Evolutionary conservation across 2,329 filamentous ascomycete species (phyloP).

Genomic region (Aspergillus ruber): DNA sequence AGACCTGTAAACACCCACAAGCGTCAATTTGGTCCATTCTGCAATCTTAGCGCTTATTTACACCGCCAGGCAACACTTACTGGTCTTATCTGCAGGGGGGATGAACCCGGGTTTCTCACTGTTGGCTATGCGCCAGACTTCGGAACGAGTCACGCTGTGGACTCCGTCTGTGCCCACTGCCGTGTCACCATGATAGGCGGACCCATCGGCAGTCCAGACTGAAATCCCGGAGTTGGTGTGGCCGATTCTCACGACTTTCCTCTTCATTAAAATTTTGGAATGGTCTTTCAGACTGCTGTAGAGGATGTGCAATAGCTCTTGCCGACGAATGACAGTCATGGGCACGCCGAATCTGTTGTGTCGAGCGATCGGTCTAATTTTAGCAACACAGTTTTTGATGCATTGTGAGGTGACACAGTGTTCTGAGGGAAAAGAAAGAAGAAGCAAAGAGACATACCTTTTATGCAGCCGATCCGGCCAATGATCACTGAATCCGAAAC

Average conservation of each 20-base stretch:
- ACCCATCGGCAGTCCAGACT: conserved; percentile 30
- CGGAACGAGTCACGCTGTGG: conserved; percentile 30
- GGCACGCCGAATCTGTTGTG: conserved; percentile 2
- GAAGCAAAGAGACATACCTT: not conserved
- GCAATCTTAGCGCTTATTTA: no score
- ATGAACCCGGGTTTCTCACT: not conserved
- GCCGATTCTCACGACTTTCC: conserved; percentile 15
- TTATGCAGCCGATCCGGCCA: not conserved
- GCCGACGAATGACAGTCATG: conserved; percentile 28
- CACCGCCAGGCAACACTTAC: no score
- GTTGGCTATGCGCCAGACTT: conserved; percentile 23
- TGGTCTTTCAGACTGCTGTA: conserved; percentile 25
- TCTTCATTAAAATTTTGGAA: conserved; percentile 21
- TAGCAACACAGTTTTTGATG: no score
- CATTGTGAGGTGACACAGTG: no score
- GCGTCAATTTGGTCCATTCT: no score
- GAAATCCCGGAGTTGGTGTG: conserved; percentile 14
- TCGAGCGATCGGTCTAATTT: no score
- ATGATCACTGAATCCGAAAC: not conserved
- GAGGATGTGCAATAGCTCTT: conserved; percentile 28
- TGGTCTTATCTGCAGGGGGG: not conserved
- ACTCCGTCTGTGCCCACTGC: conserved; percentile 41
- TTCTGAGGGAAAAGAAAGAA: not conserved
- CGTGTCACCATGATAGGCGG: conserved; percentile 27
- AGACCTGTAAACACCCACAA: no score